Conservation (phyloP, 1,284 basidiomycete species). For the Rhodotorula sp. region DNA sequence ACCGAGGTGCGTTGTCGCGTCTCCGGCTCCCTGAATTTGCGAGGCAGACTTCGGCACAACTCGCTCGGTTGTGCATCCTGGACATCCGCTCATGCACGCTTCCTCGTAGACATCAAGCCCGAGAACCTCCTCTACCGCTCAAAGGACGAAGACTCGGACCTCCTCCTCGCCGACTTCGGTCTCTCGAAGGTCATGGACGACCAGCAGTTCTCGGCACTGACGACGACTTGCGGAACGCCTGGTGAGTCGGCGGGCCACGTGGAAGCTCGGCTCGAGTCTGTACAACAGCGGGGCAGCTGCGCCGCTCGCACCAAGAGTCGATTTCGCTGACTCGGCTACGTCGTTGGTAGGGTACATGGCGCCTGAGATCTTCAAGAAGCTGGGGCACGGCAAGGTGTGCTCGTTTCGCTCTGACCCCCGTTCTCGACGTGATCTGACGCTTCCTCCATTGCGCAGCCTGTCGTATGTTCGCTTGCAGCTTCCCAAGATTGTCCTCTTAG, state of each 20-base stretch:
- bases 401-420: neutral
- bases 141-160: conserved; percentile 83
- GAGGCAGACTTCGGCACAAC: neutral
- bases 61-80: neutral
- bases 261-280: too few species aligned
- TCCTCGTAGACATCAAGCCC: conserved; percentile 76
- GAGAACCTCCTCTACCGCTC: conserved; percentile 95
- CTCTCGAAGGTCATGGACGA: conserved; percentile 71
- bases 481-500: neutral
- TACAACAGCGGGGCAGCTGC: too few species aligned
- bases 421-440: neutral
- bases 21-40: neutral
- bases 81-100: neutral
- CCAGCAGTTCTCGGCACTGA: conserved; percentile 79
- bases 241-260: conserved; percentile 52
- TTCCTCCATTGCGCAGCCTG: neutral
- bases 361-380: conserved; percentile 92
- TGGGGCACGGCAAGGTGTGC: conserved; percentile 80
- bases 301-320: too few species aligned
- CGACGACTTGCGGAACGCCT: conserved; percentile 92
- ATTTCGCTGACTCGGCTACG: too few species aligned
- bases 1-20: conserved; percentile 62
- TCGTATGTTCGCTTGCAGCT: neutral
- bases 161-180: conserved; percentile 98
- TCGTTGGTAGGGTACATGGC: conserved; percentile 72